Base-by-base conservation (phyloP, 1,284 basidiomycete genomes). In the Pulchroboletus neoregius region DNA sequence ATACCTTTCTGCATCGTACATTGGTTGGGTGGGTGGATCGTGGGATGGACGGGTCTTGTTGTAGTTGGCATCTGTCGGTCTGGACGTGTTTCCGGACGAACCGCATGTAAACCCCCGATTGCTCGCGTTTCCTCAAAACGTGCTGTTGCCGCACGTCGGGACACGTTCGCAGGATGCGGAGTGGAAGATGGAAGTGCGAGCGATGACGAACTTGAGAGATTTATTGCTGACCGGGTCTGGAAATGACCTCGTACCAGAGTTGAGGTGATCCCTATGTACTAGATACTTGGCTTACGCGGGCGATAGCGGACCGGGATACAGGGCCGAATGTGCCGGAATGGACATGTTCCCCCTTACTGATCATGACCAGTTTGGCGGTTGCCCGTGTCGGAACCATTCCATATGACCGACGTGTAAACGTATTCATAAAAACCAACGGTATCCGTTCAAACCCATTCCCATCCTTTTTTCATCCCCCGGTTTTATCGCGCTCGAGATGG, bases 11-110 rank as follows among this genome's bases (percentile, higher is more conserved):
- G n/a, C n/a, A n/a, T n/a, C n/a, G n/a, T n/a, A n/a, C n/a, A n/a
- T n/a, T n/a, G n/a, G n/a, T n/a, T n/a, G n/a, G n/a, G n/a, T n/a
- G n/a, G n/a, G n/a, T n/a, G n/a, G n/a, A n/a, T n/a, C n/a, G n/a
- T n/a, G n/a, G n/a, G n/a, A n/a, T n/a, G 43, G 49, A 49, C 9
- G 6, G 23, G 23, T 6, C 23, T 9, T 24, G 23, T 26, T 20
- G 24, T 60, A 93, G 87, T 77, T 93, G 52, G 82, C 78, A 41
- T 85, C 84, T 6, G 87, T 89, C 23, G 93, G 94, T 20, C 72
- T 96, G 22, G 94, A 96, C 57, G 92, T 95, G 23, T 95, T 80
- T 71, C 89, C 90, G 5, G 77, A 92, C 65, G 93, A 96, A 66
- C 92, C 91, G 0, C 70, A 82, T 39, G 84, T 95, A 45, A 90